Base-by-base conservation (phyloP, 2,329 filamentous ascomycete species). In the Gliomastix tumulicola region DNA sequence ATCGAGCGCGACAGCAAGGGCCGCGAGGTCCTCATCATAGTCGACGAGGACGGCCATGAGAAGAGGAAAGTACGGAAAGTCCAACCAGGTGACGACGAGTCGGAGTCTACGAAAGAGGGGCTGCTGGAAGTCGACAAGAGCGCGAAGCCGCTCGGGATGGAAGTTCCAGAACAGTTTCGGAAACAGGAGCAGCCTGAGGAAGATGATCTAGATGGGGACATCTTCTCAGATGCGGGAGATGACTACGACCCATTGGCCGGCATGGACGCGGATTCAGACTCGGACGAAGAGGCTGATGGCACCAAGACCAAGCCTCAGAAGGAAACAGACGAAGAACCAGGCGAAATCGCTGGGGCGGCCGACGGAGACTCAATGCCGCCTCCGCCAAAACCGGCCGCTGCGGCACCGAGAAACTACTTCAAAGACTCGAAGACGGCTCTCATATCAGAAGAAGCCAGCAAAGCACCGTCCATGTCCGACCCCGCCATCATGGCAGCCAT, bases 401-500 rank as follows among this genome's bases (percentile, higher is more conserved):
- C 60, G 35, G 55, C 57, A n/a, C 46, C 63, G 18, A 64, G 66
- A 41, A 81, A 79, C 50, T 83, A 82, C 55, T 84, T 84, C 56
- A 65, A 74, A 56, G 76, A 71, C 41, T 66, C 72, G 28, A 77
- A 71, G 49, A 69, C 67, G 1, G 61, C 60, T 5, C 64, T 79
- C 28, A 63, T 75, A 13, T 73, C 73, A 2, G 68, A 74, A 31
- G 66, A 76, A 44, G 56, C 57, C 12, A 60, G 65, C 33, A 69
- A 68, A 41, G 62, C 63, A 3, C 71, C 74, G 2, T 77, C 75
- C 5, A 74, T 82, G 50, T 74, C 71, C 19, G 88, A 96, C 50
- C 84, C 88, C 3, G 77, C 83, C 3, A 82, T 95, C 43, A 71
- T 88, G 44, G 88, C 87, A 4, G 88, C 88, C 0, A 73, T 98